Evolutionary conservation across 805 yeast genomes (phyloP).

Genomic region (Wickerhamiella azyma): DNA sequence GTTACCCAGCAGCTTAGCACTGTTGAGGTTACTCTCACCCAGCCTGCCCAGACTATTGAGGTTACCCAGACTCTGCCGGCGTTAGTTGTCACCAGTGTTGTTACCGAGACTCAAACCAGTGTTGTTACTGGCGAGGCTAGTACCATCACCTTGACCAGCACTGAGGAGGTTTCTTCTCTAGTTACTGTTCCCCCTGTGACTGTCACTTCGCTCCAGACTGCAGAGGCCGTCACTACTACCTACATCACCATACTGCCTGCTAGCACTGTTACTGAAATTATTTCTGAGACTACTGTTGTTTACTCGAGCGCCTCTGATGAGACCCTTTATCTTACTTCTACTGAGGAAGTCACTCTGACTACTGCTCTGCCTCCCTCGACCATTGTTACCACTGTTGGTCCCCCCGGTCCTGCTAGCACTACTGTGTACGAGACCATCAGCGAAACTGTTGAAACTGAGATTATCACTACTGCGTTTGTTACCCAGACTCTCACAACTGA

Average conservation of each 20-base stretch:
- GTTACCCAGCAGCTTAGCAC: neutral
- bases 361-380: neutral
- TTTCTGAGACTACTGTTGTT: neutral
- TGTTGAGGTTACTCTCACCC: slow-evolving; percentile 1
- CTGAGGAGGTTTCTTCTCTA: neutral
- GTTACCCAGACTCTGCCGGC: slow-evolving; percentile 1
- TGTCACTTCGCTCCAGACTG: neutral
- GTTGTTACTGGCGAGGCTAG: neutral
- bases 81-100: neutral
- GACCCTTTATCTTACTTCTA: neutral
- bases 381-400: neutral
- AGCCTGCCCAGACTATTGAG: slow-evolving; percentile 1
- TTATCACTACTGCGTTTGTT: neutral
- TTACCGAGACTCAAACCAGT: neutral
- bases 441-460: neutral
- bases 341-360: neutral
- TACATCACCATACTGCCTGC: neutral
- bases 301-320: neutral
- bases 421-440: neutral
- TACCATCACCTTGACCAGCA: slow-evolving; percentile 1
- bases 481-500: neutral
- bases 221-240: neutral
- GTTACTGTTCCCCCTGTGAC: slow-evolving; percentile 5
- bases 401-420: neutral
- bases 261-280: neutral